phyloP scores from a whole-genome alignment of 768 basidiomycete species.

The Leccinellum rugosiceps region DNA sequence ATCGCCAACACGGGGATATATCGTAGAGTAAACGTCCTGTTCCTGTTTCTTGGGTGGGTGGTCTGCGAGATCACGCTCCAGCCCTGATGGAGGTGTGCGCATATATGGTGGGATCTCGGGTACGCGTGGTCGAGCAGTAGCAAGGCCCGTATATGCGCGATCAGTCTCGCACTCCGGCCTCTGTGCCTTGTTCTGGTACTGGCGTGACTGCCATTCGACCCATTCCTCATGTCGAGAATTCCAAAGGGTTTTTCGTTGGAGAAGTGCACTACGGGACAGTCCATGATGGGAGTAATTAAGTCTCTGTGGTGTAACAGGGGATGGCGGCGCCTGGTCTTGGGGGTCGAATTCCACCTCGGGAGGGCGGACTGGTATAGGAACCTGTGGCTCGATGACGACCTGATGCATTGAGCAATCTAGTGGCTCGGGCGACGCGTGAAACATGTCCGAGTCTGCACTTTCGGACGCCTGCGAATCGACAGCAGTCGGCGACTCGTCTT shows the following conservation, averaged over 20 bases:
- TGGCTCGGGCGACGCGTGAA: slow-evolving; percentile 9
- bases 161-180: background rate
- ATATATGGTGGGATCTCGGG: slow-evolving; percentile 12
- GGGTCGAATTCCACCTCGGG: slow-evolving; percentile 2
- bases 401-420: slow-evolving; percentile 16
- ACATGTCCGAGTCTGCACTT: slow-evolving; percentile 4
- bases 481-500: slow-evolving; percentile 4
- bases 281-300: slow-evolving; percentile 56
- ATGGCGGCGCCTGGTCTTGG: slow-evolving; percentile 2
- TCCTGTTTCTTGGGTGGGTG: slow-evolving; percentile 3
- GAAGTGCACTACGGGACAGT: slow-evolving; percentile 57
- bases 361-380: slow-evolving; percentile 24
- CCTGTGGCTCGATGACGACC: slow-evolving; percentile 12
- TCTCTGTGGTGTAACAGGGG: slow-evolving; percentile 28
- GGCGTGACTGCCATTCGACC: slow-evolving; percentile 34
- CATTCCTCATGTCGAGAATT: slow-evolving; percentile 50
- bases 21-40: slow-evolving; percentile 25
- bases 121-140: background rate
- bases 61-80: slow-evolving; percentile 28
- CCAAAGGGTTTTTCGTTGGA: slow-evolving; percentile 65
- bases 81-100: slow-evolving; percentile 25
- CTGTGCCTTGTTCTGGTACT: slow-evolving; percentile 5
- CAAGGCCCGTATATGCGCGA: slow-evolving; percentile 30
- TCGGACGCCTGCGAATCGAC: slow-evolving; percentile 15
- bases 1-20: slow-evolving; percentile 64